These are phyloP conservation scores for Orbilia brochopaga DNA, from an alignment of 2,329 filamentous ascomycete species.

Conservation along the genomic window DNA sequence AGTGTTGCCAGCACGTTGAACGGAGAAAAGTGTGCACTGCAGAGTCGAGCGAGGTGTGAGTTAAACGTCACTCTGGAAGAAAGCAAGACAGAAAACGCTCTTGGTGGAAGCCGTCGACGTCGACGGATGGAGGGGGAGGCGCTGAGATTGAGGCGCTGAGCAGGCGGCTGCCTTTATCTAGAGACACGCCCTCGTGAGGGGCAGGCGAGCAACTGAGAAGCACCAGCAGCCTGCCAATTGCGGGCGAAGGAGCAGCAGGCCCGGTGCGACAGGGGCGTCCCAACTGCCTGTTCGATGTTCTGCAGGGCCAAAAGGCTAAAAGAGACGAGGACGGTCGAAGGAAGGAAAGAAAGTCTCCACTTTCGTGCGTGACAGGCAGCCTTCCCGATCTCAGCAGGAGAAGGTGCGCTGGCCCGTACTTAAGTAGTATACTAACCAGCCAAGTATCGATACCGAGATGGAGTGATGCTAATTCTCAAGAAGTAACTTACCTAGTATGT, in stretches of 20 bases:
- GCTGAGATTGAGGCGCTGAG: background rate
- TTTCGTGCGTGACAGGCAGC: conserved; percentile 40
- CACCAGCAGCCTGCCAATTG: conserved; percentile 46
- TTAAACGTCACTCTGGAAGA: too few species aligned
- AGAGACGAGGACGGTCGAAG: background rate
- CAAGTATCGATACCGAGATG: too few species aligned
- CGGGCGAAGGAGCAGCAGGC: conserved; percentile 44
- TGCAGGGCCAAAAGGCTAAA: conserved; percentile 50
- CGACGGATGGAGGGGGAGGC: background rate
- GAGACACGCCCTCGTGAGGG: too few species aligned
- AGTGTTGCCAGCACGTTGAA: conserved; percentile 41
- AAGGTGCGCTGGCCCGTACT: background rate
- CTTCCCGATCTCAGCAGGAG: conserved; percentile 20
- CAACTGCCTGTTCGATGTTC: conserved; percentile 44
- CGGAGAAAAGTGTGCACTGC: conserved; percentile 24
- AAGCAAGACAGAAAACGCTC: too few species aligned
- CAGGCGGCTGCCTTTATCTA: conserved; percentile 36
- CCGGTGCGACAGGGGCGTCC: conserved; percentile 31
- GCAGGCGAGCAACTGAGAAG: too few species aligned
- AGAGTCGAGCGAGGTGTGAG: too few species aligned
- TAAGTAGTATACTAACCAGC: too few species aligned
- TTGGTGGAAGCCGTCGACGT: background rate
- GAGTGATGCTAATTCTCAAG: too few species aligned
- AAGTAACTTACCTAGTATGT: too few species aligned
- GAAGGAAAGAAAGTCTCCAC: conserved; percentile 15